Conservation (phyloP, 2,329 filamentous ascomycete species). For the Keithomyces neogunnii region DNA sequence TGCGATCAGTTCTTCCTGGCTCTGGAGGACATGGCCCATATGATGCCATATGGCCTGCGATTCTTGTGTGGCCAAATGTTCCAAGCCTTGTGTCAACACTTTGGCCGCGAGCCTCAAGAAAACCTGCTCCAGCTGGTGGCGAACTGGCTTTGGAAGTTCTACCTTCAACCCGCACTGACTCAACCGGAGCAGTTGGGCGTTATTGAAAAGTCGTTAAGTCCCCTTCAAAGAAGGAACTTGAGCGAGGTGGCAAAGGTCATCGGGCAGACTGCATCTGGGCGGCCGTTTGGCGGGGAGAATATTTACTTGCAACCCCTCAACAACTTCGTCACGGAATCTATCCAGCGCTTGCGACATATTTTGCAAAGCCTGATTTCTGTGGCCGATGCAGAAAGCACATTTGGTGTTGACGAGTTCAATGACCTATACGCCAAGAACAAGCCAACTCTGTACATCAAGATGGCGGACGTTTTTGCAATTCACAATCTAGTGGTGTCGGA, state of each 20-base stretch:
- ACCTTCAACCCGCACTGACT: conserved; percentile 82
- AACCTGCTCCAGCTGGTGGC: conserved; percentile 75
- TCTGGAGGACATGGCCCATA: conserved; percentile 73
- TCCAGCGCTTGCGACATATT: conserved; percentile 69
- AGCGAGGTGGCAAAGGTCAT: conserved; percentile 87
- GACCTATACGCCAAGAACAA: conserved; percentile 95
- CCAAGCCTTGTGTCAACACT: conserved; percentile 65
- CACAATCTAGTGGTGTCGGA: conserved; percentile 81
- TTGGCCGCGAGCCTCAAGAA: conserved; percentile 70
- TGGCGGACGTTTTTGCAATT: conserved; percentile 93
- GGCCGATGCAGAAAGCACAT: conserved; percentile 79
- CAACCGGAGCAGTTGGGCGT: conserved; percentile 90
- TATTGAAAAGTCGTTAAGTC: conserved; percentile 79
- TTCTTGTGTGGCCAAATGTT: conserved; percentile 84
- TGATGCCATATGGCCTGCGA: conserved; percentile 87
- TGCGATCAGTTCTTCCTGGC: conserved; percentile 81
- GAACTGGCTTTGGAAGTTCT: conserved; percentile 90
- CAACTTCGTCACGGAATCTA: conserved; percentile 77
- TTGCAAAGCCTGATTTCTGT: conserved; percentile 74
- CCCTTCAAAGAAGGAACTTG: conserved; percentile 87
- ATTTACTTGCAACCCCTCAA: conserved; percentile 94
- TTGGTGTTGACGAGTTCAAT: conserved; percentile 98
- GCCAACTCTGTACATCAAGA: conserved; percentile 98
- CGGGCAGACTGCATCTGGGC: conserved; percentile 78
- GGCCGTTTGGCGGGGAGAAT: conserved; percentile 87